Base-by-base conservation (phyloP, 495 filamentous ascomycete genomes). In the Neurospora sp. region DNA sequence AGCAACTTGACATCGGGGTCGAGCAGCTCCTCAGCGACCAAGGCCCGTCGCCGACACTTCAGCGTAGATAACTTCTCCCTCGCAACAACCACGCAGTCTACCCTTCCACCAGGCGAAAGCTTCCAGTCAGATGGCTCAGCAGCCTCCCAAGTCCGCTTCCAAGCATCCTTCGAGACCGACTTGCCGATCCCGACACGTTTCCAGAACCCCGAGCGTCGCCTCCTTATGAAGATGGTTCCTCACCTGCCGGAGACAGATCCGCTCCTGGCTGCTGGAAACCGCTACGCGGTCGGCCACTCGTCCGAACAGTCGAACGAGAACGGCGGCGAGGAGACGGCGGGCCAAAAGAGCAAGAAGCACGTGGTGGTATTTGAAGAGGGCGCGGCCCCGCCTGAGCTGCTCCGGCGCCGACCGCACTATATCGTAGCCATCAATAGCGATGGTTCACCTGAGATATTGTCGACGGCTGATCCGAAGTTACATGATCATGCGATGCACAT, bases 351-450 rank as follows among this genome's bases (percentile, higher is more conserved):
- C 37, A 80, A 79, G 69, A 73, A 75, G 6, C 77, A 78, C 23
- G 79, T 80, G 12, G 78, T 80, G 10, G 79, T 81, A 7, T 81
- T 81, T 38, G 72, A 75, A 39, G 79, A 81, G 71, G 78, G 74
- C 4, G 18, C 74, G 9, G 79, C 76, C 8, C 74, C 79, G 39
- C 75, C 75, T 6, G 79, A 76, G 37, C 31, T 81, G 69, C 73
- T 81, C 11, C 70, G 40, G 20, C 71, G 76, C 3, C 72, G 76
- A 5, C 73, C 75, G 46, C 78, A 81, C 23, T 78, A 81, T 66
- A 69, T 76, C 14, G 79, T 81, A 10, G 75, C 77, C 10, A 77
- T 81, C 72, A 81, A 80, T 54, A 75, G 73, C 12, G 78, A 80
- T 39, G 78, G 77, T 11, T 73, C 78, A 8, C 75, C 77, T 31